Base-by-base conservation (phyloP, 345 rosid genomes). In the Punica granatum region DNA sequence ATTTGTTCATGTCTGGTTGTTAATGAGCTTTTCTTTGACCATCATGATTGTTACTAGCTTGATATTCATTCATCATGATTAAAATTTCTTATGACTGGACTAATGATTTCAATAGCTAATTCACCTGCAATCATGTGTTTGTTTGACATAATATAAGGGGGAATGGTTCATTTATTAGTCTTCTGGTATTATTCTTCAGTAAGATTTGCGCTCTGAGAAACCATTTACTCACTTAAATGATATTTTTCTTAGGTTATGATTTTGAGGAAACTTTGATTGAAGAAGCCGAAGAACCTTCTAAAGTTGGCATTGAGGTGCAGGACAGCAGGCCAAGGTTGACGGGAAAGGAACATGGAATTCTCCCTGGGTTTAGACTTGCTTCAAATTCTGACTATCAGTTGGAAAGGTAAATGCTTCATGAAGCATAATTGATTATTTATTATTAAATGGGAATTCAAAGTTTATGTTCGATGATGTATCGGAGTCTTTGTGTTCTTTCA, bases 221-320 rank as follows among this genome's bases (percentile, higher is more conserved):
- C 42, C 21, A 14, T 16, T 48, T 63, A 72, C 41, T 25, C 33
- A 33, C 11, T 49, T 46, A 65, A 63, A 75, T 73, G 18, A 59
- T 21, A 31, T 36, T 79, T 73, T 75, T 33, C 71, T 73, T 78
- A 90, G 98, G 82, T 67, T 89, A 86, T 68, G 84, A 89, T 73
- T 82, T 89, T 53, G 88, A 82, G 80, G 89, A 83, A 72, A 81
- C 83, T 71, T 69, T 72, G 66, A 82, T 88, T 61, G 77, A 88
- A 80, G 96, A 91, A 72, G 93, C 76, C 36, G 96, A 94, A 73
- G 93, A 89, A 74, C 90, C 88, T 31, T 69, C 89, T 64, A 78
- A 53, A 70, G 73, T 78, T 49, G 72, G 71, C 72, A 73, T 67
- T 67, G 70, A 65, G 37, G 13, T 59, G 69, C 74, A 59, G 56